Percentiles rank a stretch among this genome's conserved stretches.
These are phyloP conservation scores for Trametes maxima DNA, from an alignment of 768 basidiomycete genomes.

Conservation along the genomic window DNA sequence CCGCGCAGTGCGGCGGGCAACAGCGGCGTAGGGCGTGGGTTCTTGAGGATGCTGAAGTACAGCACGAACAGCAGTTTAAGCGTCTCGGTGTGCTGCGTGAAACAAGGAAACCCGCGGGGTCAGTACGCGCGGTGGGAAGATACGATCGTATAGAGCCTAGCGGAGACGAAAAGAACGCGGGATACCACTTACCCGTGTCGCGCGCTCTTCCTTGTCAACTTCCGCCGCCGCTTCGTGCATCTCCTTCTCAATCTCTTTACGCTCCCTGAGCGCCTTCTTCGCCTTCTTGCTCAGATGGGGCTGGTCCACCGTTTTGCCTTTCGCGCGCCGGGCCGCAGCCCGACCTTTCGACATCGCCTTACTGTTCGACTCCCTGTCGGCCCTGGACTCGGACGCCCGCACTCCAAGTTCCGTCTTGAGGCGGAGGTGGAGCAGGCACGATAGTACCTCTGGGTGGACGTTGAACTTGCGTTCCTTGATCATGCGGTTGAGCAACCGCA, in stretches of 20 bases:
- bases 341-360: constrained; percentile 49
- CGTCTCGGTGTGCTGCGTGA: constrained; percentile 90
- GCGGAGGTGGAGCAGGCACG: constrained; percentile 82
- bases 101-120: constrained; percentile 4
- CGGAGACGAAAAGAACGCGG: constrained; percentile 5
- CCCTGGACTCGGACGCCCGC: constrained; percentile 71
- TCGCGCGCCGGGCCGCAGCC: constrained; percentile 46
- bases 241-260: constrained; percentile 87
- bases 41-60: constrained; percentile 95
- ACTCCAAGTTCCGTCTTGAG: constrained; percentile 84
- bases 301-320: constrained; percentile 60
- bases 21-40: constrained; percentile 73
- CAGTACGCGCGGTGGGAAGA: constrained; percentile 21
- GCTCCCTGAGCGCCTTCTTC: constrained; percentile 82
- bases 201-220: constrained; percentile 89
- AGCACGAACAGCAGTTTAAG: constrained; percentile 95
- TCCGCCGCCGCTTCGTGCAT: constrained; percentile 94
- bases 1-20: constrained; percentile 89
- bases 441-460: constrained; percentile 86
- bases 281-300: constrained; percentile 92
- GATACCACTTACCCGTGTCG: constrained; percentile 62
- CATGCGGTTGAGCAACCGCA: constrained; percentile 92
- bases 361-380: constrained; percentile 51
- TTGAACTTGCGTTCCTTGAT: constrained; percentile 91
- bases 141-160: constrained; percentile 17